These are phyloP conservation scores for Pistacia integerrima DNA, from an alignment of 345 rosid species.

Conservation along the genomic window DNA sequence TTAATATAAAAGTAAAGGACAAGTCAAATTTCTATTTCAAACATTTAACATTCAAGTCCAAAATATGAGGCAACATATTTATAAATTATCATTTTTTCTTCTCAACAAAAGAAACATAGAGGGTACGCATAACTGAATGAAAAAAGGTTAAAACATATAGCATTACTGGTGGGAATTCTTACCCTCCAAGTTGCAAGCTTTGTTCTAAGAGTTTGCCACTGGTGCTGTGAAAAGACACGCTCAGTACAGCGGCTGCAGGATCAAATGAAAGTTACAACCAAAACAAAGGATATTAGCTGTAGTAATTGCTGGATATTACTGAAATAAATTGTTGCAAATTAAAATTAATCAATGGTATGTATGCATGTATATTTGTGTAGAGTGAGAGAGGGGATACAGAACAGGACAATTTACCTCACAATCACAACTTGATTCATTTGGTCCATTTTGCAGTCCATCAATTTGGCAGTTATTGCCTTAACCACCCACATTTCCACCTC, in stretches of 20 bases:
- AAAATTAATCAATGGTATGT: not conserved
- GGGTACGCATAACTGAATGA: not conserved
- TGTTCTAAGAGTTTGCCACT: constrained; percentile 68
- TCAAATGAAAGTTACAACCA: constrained; percentile 15
- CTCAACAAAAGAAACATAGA: not conserved
- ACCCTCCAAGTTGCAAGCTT: constrained; percentile 87
- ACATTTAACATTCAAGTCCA: not conserved
- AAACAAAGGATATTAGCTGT: not conserved
- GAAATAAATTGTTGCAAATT: not conserved
- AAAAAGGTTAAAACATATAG: not conserved
- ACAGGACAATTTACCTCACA: constrained; percentile 56
- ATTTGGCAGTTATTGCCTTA: constrained; percentile 78
- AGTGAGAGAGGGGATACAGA: not conserved
- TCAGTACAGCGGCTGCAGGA: constrained; percentile 65
- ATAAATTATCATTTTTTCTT: no score
- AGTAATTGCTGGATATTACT: not conserved
- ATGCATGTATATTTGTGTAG: not conserved
- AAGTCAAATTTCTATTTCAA: not conserved
- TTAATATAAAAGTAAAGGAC: not conserved
- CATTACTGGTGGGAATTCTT: constrained; percentile 10
- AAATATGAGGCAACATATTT: not conserved
- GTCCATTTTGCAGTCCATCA: constrained; percentile 84
- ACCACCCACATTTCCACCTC: constrained; percentile 90
- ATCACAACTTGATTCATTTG: constrained; percentile 84
- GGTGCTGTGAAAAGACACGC: constrained; percentile 70